Base-by-base conservation (phyloP, 192 early-diverging fungal species). In the Endogone sp. region DNA sequence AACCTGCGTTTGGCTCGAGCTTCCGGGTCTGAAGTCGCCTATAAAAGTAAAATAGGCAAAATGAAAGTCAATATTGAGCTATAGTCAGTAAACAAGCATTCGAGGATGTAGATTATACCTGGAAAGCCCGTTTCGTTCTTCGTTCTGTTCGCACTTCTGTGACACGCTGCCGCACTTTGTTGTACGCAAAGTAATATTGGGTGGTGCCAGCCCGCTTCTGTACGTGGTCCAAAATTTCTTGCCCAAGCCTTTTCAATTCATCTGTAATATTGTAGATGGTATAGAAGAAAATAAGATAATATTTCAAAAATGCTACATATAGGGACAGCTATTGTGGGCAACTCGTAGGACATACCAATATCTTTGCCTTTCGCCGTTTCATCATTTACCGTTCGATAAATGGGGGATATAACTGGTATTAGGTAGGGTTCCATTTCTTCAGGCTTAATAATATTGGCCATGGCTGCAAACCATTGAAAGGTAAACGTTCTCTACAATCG, bases 401-500 rank as follows among this genome's bases (percentile, higher is more conserved):
- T 81, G 22, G 92, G 86, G 0, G 90, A 80, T 25, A 97, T 79
- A 26, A 95, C 90, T 1, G 89, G 75, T 67, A 82, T 74, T 28
- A 97, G 67, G 67, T 92, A 94, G 2, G 84, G 72, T n/a, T 68
- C 63, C 27, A 92, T 73, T 21, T 89, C 77, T 2, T 79, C 63
- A 11, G 84, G 49, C 2, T 84, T 81, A 11, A 97, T 78, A n/a
- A 86, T 78, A 20, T 84, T 84, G 28, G 84, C 77, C 73, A 96
- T 88, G 10, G 95, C 95, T 29, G 94, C 96, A 82, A 94, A 95
- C 87, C 89, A 94, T 70, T 94, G 88, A 82, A 95, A 98, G n/a
- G 94, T 84, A 60, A 82, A 90, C 26, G 82, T 85, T 58, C 93
- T 84, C 88, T 95, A 82, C 60, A 62, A 60, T 64, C 61, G 56